Conservation (phyloP, 306 rosid species). For the Betula pendula region DNA sequence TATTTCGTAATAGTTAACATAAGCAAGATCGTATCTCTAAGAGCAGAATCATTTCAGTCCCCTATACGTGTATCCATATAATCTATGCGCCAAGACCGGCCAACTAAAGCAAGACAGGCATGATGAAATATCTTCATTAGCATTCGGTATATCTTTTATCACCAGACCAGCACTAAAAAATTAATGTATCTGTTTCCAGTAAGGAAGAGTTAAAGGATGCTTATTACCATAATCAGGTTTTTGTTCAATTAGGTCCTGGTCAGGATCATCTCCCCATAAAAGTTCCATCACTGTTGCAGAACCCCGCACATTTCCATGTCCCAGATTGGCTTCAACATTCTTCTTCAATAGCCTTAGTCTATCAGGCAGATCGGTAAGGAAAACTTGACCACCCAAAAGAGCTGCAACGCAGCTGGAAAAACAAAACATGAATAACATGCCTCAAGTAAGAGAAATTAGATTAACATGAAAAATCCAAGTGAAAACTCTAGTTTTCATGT, state of each 20-base stretch:
- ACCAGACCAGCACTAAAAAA: background rate
- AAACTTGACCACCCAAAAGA: constrained; percentile 73
- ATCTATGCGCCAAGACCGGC: background rate
- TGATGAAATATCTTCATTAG: too few relatives aligned
- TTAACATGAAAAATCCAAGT: background rate
- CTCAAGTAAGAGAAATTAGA: constrained; percentile 15
- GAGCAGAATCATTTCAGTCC: background rate
- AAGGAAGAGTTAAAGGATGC: background rate
- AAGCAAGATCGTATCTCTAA: background rate
- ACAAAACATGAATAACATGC: constrained; percentile 28
- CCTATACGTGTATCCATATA: background rate
- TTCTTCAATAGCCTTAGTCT: constrained; percentile 68
- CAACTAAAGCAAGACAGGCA: background rate
- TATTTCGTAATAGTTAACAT: background rate
- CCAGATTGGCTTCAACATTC: constrained; percentile 67
- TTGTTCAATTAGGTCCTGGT: constrained; percentile 48
- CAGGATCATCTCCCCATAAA: constrained; percentile 82
- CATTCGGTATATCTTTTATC: background rate
- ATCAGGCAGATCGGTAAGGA: constrained; percentile 79
- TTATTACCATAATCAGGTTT: constrained; percentile 65
- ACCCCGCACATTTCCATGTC: constrained; percentile 52
- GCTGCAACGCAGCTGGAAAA: constrained; percentile 75
- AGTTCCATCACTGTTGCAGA: constrained; percentile 61
- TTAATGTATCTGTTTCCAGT: background rate
- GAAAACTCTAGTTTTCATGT: background rate